Evolutionary conservation across 169 alveolate species (phyloP).

Genomic region (Neospora caninum): DNA sequence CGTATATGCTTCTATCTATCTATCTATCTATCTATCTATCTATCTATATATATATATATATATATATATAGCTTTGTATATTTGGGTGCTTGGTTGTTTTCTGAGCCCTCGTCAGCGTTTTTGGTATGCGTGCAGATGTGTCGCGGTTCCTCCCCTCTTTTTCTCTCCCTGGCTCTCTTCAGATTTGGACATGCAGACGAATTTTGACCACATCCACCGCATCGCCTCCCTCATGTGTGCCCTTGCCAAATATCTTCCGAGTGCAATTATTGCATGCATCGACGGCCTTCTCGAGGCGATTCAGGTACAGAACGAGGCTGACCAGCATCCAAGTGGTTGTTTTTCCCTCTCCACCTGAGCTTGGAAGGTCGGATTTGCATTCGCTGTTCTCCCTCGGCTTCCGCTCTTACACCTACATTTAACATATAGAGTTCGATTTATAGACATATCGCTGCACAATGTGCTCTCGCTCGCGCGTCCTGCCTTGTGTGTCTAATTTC

Average conservation of each 20-base stretch:
- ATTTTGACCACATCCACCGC: slow-evolving; percentile 39
- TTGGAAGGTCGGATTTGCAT: too few relatives aligned
- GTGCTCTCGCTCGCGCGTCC: too few relatives aligned
- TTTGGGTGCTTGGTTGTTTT: too few relatives aligned
- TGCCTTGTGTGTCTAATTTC: not conserved
- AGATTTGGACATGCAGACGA: slow-evolving; percentile 32
- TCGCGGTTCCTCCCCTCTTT: not conserved
- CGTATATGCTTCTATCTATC: not conserved
- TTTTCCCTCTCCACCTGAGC: too few relatives aligned
- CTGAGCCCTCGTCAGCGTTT: too few relatives aligned
- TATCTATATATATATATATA: not conserved
- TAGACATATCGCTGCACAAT: too few relatives aligned
- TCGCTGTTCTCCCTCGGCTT: too few relatives aligned
- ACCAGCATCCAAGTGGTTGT: not conserved
- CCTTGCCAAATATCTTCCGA: slow-evolving; percentile 36
- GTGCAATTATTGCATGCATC: slow-evolving; percentile 17
- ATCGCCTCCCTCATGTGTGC: slow-evolving; percentile 36
- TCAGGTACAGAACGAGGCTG: not conserved
- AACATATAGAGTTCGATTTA: too few relatives aligned
- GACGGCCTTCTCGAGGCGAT: slow-evolving; percentile 45
- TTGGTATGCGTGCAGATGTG: too few relatives aligned
- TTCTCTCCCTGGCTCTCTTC: not conserved
- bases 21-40: not conserved
- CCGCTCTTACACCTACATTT: too few relatives aligned
- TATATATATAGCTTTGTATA: not conserved